A percentile compares a stretch with the other conserved stretches of the same genome.
phyloP scores from a whole-genome alignment of 495 filamentous ascomycete species.

The Lepidopterella palustris region DNA sequence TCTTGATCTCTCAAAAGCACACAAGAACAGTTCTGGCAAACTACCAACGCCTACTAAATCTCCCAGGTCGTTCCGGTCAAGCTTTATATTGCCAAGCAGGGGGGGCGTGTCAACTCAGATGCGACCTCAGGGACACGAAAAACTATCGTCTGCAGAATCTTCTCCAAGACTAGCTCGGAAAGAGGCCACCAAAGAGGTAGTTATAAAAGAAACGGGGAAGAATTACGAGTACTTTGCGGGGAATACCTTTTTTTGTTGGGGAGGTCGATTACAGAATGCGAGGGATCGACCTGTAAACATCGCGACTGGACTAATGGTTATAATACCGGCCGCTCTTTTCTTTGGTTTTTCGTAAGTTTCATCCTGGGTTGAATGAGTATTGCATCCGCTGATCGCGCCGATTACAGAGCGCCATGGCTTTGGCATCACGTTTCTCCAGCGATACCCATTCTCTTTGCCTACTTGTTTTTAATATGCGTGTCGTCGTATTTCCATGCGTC shows the following conservation, averaged over 20 bases:
- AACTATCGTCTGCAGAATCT: slow-evolving; percentile 67
- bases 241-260: slow-evolving; percentile 81
- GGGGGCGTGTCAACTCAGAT: slow-evolving; percentile 25
- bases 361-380: slow-evolving; percentile 6
- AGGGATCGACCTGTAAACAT: slow-evolving; percentile 87
- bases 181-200: slow-evolving; percentile 36
- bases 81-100: slow-evolving; percentile 54
- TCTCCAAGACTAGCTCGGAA: slow-evolving; percentile 52
- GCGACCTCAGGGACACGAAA: slow-evolving; percentile 60
- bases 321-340: slow-evolving; percentile 73
- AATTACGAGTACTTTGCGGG: slow-evolving; percentile 91
- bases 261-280: slow-evolving; percentile 82
- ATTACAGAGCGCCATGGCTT: slow-evolving; percentile 66
- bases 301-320: slow-evolving; percentile 69
- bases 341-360: slow-evolving; percentile 69
- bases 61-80: slow-evolving; percentile 65
- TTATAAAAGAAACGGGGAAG: slow-evolving; percentile 48
- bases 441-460: slow-evolving; percentile 84
- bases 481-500: slow-evolving; percentile 93
- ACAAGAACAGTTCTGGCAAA: slow-evolving; percentile 43
- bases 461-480: slow-evolving; percentile 80
- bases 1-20: slow-evolving; percentile 24
- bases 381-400: slow-evolving; percentile 16
- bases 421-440: slow-evolving; percentile 89
- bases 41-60: slow-evolving; percentile 57